phyloP scores from a whole-genome alignment of 2,329 filamentous ascomycete genomes.

The Cadophora malorum region DNA sequence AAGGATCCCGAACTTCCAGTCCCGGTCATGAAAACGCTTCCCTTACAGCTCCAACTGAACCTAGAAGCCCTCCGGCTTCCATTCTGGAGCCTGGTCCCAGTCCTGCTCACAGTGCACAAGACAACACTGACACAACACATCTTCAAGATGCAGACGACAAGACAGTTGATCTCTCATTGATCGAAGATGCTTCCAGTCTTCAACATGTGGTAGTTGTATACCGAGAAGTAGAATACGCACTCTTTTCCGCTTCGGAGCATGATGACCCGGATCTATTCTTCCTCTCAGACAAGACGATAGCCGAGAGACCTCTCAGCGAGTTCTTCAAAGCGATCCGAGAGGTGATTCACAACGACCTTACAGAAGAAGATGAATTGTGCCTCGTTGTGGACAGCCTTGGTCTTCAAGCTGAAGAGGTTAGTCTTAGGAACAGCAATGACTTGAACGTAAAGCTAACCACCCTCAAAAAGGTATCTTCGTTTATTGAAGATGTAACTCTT shows the following conservation, averaged over 20 bases:
- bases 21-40: conserved; percentile 12
- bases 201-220: conserved; percentile 61
- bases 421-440: conserved; percentile 36
- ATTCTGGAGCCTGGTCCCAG: conserved; percentile 10
- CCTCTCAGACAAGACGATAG: conserved; percentile 60
- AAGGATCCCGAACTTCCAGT: conserved; percentile 20
- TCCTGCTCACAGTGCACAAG: neutral
- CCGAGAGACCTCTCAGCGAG: conserved; percentile 57
- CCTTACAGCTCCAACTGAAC: conserved; percentile 12
- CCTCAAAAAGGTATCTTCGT: conserved; percentile 53
- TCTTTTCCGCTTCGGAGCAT: conserved; percentile 62
- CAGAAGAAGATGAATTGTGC: conserved; percentile 62
- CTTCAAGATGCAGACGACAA: conserved; percentile 4
- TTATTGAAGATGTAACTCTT: conserved; percentile 57
- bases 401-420: conserved; percentile 63
- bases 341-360: conserved; percentile 60
- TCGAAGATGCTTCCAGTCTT: conserved; percentile 6
- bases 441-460: conserved; percentile 40
- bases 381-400: conserved; percentile 61
- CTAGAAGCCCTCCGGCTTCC: conserved; percentile 28
- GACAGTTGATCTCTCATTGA: neutral
- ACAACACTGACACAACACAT: neutral
- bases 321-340: conserved; percentile 63
- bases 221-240: conserved; percentile 59
- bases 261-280: conserved; percentile 62